Evolutionary conservation across 2,329 filamentous ascomycete species (phyloP).

Genomic region (Ophiostoma pallidulum): DNA sequence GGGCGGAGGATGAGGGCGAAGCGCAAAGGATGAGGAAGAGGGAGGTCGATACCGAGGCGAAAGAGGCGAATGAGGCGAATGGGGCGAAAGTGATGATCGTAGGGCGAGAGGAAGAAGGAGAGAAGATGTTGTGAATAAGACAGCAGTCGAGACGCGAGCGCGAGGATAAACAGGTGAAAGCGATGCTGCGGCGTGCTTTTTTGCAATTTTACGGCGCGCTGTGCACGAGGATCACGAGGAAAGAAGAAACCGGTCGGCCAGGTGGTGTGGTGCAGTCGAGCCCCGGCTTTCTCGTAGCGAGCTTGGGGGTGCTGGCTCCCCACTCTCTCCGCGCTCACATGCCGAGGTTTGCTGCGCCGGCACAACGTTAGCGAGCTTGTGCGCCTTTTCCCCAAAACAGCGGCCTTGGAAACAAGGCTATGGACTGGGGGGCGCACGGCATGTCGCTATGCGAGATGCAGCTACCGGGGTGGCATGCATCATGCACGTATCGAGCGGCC

Average conservation of each 20-base stretch:
- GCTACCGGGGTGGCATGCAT: no score
- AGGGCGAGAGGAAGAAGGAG: background rate
- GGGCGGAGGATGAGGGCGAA: background rate
- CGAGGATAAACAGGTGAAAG: background rate
- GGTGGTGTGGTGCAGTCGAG: background rate
- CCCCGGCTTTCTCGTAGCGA: background rate
- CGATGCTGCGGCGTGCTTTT: slow-evolving; percentile 4
- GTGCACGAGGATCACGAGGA: slow-evolving; percentile 6
- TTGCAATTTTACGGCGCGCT: background rate
- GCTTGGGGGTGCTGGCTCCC: background rate
- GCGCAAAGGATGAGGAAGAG: background rate
- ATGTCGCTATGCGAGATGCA: background rate
- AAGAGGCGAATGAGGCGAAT: no score
- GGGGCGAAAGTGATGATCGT: no score
- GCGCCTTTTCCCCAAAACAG: background rate
- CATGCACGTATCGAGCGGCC: background rate
- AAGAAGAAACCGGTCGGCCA: slow-evolving; percentile 1
- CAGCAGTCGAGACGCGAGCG: background rate
- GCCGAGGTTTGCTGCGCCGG: slow-evolving; percentile 11
- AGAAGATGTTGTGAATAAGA: background rate
- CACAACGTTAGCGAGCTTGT: slow-evolving; percentile 8
- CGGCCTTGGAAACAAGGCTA: background rate
- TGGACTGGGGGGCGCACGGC: no score
- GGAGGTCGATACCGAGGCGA: no score
- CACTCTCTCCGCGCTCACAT: slow-evolving; percentile 6